Percentiles rank a stretch among this genome's conserved stretches.
Evolutionary conservation across 164 flowering plant genomes (phyloP).

Genomic region (Amborella trichopoda): DNA sequence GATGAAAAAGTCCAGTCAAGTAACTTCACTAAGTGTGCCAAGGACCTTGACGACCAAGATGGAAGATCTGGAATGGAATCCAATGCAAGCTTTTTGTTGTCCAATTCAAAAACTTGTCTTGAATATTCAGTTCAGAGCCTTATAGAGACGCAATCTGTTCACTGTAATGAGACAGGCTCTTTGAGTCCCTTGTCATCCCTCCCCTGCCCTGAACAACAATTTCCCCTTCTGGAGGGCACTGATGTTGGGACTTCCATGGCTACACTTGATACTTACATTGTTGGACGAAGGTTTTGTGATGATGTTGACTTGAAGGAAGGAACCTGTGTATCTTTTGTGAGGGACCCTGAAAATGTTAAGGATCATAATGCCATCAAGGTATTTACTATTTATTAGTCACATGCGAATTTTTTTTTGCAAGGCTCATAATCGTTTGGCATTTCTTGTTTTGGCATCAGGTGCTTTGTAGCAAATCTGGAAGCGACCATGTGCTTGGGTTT

Average conservation of each 20-base stretch:
- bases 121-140: conserved; percentile 11
- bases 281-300: conserved; percentile 61
- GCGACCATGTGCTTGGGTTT: conserved; percentile 48
- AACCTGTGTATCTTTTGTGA: conserved; percentile 28
- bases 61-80: background rate
- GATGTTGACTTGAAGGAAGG: conserved; percentile 39
- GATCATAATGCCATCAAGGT: conserved; percentile 87
- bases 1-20: no score
- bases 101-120: conserved; percentile 2
- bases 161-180: conserved; percentile 5
- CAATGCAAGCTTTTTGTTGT: background rate
- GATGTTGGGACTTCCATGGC: conserved; percentile 15
- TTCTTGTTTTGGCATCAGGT: conserved; percentile 36
- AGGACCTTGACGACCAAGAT: conserved; percentile 14
- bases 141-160: conserved; percentile 2
- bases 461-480: conserved; percentile 31
- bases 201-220: conserved; percentile 9
- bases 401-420: background rate
- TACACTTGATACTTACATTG: conserved; percentile 56
- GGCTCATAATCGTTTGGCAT: background rate
- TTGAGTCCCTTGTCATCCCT: conserved; percentile 1
- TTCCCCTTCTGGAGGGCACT: conserved; percentile 6
- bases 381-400: conserved; percentile 1
- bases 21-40: no score
- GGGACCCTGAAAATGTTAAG: conserved; percentile 66